Base-by-base conservation (phyloP, 1,284 basidiomycete species). In the Vanrija humicola region DNA sequence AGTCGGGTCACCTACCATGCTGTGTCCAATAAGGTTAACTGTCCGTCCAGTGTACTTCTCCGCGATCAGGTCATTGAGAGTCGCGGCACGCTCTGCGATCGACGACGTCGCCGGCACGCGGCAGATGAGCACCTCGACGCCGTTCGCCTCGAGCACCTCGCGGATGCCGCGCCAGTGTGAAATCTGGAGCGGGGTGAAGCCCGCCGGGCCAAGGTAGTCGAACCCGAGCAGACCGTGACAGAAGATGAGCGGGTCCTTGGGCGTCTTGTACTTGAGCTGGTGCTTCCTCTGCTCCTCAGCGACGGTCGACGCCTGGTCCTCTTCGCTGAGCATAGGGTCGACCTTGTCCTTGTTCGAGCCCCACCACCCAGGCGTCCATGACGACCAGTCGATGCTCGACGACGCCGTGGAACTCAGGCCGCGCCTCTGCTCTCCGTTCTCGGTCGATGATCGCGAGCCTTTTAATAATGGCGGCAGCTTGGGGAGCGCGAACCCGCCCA, bases 91-190 rank as follows among this genome's bases (percentile, higher is more conserved):
- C 59, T 95, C 90, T 56, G 86, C 79, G 34, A 90, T 89, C 21
- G 86, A 86, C 61, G 86, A 88, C 2, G 90, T 95, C 0, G 93
- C 92, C 0, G 94, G 92, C 0, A 97, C 93, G 28, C 90, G 84
- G 0, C 90, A 90, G 63, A 96, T 89, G 64, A 97, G 82, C 29
- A 96, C 89, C 70, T 97, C 88, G n/a, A 83, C 83, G 16, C 90
- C 93, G 67, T 88, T 90, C 25, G 86, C 82, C 68, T 94, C 86
- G 9, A 98, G 81, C 7, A 88, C 90, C 69, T 96, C 90, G 66
- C 87, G 87, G 62, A 97, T 93, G 3, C 94, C 94, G 39, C 93
- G 83, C 94, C 94, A 98, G 73, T 98, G 92, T 5, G 86, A 82
- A 46, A 98, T 89, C 67, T 92, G 85, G 25, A 97, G 68, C 58